Percentiles rank a stretch among this genome's conserved stretches.
phyloP scores from a whole-genome alignment of 2,329 filamentous ascomycete species.

The Alternaria conjuncta region DNA sequence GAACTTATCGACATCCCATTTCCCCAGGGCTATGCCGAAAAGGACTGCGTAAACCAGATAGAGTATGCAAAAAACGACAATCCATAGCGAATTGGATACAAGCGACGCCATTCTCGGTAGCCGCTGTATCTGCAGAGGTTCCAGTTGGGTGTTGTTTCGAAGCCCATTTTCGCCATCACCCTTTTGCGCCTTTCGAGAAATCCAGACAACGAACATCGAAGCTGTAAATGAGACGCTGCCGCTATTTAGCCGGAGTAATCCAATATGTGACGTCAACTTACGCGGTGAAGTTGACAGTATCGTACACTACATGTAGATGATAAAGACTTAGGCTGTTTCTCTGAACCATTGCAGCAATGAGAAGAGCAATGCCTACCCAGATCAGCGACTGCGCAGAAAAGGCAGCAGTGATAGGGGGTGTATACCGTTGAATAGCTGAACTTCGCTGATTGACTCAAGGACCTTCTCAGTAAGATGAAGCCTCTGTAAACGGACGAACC shows the following conservation, averaged over 20 bases:
- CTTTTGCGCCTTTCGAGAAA: not conserved
- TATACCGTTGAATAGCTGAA: not conserved
- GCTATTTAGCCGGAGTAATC: too few species aligned
- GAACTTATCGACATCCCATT: not conserved
- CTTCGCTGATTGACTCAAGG: not conserved
- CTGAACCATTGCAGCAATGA: not conserved
- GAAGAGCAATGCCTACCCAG: not conserved
- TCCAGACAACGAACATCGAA: not conserved
- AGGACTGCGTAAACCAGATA: not conserved
- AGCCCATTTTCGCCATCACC: fast-evolving
- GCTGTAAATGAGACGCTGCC: not conserved
- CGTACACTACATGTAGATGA: not conserved
- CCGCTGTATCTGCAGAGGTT: not conserved
- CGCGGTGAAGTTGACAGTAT: not conserved
- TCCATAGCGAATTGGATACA: not conserved
- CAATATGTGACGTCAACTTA: not conserved
- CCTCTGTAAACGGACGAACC: not conserved
- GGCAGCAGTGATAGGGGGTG: too few species aligned
- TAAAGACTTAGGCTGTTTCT: not conserved
- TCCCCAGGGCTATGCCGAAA: not conserved
- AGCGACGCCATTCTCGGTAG: not conserved
- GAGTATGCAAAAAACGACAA: not conserved
- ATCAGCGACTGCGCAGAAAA: not conserved
- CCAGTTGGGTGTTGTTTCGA: not conserved
- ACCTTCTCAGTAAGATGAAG: not conserved